Evolutionary conservation across 2,329 filamentous ascomycete species (phyloP).

Genomic region (Volutella citrinella): DNA sequence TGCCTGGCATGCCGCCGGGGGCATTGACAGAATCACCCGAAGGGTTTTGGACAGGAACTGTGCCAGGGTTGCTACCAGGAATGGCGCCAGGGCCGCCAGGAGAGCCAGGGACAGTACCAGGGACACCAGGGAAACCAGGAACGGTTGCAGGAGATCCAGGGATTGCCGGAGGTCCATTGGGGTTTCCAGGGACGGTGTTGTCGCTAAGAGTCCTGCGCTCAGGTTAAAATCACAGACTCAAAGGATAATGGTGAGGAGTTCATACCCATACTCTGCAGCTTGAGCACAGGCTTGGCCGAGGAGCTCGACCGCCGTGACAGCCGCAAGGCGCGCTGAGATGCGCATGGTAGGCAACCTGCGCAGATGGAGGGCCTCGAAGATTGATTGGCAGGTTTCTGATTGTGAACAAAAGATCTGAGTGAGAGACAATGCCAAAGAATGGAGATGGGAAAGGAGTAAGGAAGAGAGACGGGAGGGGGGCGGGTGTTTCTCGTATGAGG

Average conservation of each 20-base stretch:
- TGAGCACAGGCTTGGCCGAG: constrained; percentile 30
- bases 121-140: constrained; percentile 15
- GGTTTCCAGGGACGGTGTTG: too few relatives aligned
- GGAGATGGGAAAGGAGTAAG: constrained; percentile 10
- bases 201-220: too few relatives aligned
- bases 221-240: too few relatives aligned
- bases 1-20: constrained; percentile 9
- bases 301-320: constrained; percentile 34
- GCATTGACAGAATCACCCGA: too few relatives aligned
- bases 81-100: constrained; percentile 12
- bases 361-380: background rate
- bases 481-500: constrained; percentile 10
- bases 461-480: constrained; percentile 14
- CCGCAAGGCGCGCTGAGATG: constrained; percentile 31
- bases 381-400: too few relatives aligned
- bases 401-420: too few relatives aligned
- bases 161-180: constrained; percentile 13
- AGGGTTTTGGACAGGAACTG: too few relatives aligned
- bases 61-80: constrained; percentile 9
- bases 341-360: constrained; percentile 35
- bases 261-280: constrained; percentile 33
- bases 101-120: constrained; percentile 7
- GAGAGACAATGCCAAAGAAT: constrained; percentile 1
- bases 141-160: constrained; percentile 12
- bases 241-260: too few relatives aligned